A percentile compares a stretch with the other conserved stretches of the same genome.
These are phyloP conservation scores for Acephala macrosclerotiorum DNA, from an alignment of 2,329 filamentous ascomycete genomes.

Conservation along the genomic window DNA sequence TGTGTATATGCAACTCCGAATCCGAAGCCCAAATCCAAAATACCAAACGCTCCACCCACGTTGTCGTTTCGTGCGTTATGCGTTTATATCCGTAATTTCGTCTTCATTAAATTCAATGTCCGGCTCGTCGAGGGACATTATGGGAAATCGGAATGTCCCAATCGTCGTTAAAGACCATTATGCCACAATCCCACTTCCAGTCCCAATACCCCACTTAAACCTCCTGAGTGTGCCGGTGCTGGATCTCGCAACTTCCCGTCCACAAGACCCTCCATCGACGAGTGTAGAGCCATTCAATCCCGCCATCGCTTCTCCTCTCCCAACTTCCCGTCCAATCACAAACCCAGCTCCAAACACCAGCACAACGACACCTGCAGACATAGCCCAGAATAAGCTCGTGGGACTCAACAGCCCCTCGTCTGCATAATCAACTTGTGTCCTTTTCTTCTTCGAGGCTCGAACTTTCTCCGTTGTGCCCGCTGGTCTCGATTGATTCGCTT, in stretches of 20 bases:
- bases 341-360: conserved; percentile 74
- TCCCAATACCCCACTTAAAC: conserved; percentile 42
- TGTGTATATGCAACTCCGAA: conserved; percentile 10
- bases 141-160: conserved; percentile 3
- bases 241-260: conserved; percentile 36
- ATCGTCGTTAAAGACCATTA: conserved; percentile 4
- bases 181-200: conserved; percentile 37
- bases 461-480: conserved; percentile 25
- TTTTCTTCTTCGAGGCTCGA: conserved; percentile 59
- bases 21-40: background rate
- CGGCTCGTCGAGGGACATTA: background rate
- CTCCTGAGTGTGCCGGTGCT: conserved; percentile 36
- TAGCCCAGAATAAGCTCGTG: conserved; percentile 67
- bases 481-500: conserved; percentile 43
- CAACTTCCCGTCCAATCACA: conserved; percentile 71
- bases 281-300: conserved; percentile 36
- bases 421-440: conserved; percentile 46
- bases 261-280: conserved; percentile 34
- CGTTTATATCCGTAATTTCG: background rate
- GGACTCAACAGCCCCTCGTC: conserved; percentile 58
- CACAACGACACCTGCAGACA: conserved; percentile 72
- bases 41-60: background rate
- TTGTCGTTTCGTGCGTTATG: conserved; percentile 8
- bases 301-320: conserved; percentile 59
- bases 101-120: background rate